Evolutionary conservation across 2,329 filamentous ascomycete genomes (phyloP), one percentile per base, ranked within the genome.

Genomic region (Aspergillus spinulosporus): DNA sequence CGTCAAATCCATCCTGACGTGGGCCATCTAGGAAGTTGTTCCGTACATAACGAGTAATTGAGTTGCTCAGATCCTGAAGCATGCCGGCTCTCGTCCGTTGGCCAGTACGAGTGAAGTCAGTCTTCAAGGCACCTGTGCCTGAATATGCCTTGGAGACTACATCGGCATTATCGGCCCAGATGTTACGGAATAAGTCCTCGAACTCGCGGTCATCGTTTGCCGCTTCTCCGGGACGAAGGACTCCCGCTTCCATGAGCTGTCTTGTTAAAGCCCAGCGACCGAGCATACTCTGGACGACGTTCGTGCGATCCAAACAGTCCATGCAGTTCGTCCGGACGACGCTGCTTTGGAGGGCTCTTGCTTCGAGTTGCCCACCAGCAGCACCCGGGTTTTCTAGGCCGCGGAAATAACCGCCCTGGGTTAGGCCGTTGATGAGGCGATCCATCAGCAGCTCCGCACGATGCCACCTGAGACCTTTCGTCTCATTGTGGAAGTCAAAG

Each of bases 91-190:
- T 91, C 31, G 94, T 99, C 52, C 95, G 86, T 67, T 89, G 86
- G 49, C 93, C 95, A 1, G 91, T 91, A n/a, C 94, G 88, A 2
- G 94, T 99, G 66, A 97, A 91, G 72, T 99, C 95, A 0, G 94
- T 99, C 82, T 99, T 99, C 78, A 99, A 85, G 50, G 94, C 94
- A 2, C 94, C 95, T 0, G 95, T 99, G 54, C 94, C 94, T 1
- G 94, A 94, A 74, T 99, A 99, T 0, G 91, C 88, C 64, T 85
- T 88, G 14, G 92, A 96, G 34, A 99, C 92, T 26, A 95, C 89
- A 72, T 99, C 94, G 54, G 95, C 94, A 68, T 99, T 99, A 76
- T 99, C 94, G 31, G 94, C 94, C 94, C 94, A 99, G 12, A 97
- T 82, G 74, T 97, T 97, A 64, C 94, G 90, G 84, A 97, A 99